Conservation (phyloP, 192 early-diverging fungal genomes). For the Cetraspora pellucida region DNA sequence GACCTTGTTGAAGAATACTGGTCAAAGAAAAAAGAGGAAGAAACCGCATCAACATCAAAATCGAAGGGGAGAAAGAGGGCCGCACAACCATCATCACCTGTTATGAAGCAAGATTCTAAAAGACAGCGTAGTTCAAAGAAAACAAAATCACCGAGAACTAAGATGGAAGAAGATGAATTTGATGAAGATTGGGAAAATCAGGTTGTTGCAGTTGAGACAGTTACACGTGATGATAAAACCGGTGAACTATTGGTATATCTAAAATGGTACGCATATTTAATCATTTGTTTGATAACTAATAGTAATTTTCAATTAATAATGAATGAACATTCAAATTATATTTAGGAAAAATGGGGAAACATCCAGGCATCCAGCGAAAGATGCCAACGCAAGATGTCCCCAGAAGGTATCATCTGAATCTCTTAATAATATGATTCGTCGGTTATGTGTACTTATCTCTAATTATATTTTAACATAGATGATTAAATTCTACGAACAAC, state of each 20-base stretch:
- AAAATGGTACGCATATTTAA: constrained; percentile 19
- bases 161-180: constrained; percentile 7
- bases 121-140: background rate
- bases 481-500: constrained; percentile 35
- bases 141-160: constrained; percentile 8
- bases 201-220: constrained; percentile 28
- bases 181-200: constrained; percentile 24
- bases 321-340: background rate
- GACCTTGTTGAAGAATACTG: constrained; percentile 31
- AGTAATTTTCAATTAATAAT: background rate
- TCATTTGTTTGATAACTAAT: background rate
- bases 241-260: constrained; percentile 33
- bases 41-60: background rate
- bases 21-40: background rate
- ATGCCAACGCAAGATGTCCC: constrained; percentile 30
- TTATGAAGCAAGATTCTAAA: background rate
- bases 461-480: constrained; percentile 17
- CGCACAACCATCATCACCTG: background rate
- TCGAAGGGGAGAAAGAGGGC: background rate
- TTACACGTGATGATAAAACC: constrained; percentile 35
- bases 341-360: constrained; percentile 29
- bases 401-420: constrained; percentile 20
- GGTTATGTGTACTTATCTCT: background rate
- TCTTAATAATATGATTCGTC: background rate
- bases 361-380: constrained; percentile 28